Conservation (phyloP, 2,329 filamentous ascomycete genomes). For the Exophiala calicioides region DNA sequence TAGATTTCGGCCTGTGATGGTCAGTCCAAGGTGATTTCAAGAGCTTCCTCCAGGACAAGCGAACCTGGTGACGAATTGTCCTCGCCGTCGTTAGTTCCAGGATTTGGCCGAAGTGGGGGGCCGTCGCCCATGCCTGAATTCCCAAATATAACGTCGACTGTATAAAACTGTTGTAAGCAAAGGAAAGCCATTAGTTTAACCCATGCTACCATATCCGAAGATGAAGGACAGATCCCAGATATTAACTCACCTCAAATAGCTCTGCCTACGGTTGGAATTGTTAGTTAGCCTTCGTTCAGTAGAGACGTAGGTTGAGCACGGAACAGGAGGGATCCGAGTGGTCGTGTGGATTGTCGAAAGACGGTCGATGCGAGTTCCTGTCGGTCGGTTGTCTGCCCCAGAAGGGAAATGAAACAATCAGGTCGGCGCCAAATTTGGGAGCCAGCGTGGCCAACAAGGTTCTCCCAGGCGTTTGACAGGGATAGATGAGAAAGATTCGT, state of each 20-base stretch:
- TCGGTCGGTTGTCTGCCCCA: slow-evolving; percentile 14
- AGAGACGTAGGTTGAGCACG: slow-evolving; percentile 25
- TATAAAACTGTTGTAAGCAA: slow-evolving; percentile 35
- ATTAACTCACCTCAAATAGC: slow-evolving; percentile 27
- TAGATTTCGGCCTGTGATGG: slow-evolving; percentile 11
- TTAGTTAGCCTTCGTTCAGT: too few relatives aligned
- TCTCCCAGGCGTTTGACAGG: slow-evolving; percentile 20
- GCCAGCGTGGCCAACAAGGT: slow-evolving; percentile 20
- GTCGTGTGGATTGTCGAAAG: slow-evolving; percentile 14
- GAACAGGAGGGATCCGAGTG: slow-evolving; percentile 23
- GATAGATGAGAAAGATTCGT: slow-evolving; percentile 20
- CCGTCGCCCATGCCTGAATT: slow-evolving; percentile 34
- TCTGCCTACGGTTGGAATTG: slow-evolving; percentile 21
- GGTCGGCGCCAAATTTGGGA: slow-evolving; percentile 28
- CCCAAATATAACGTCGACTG: slow-evolving; percentile 35
- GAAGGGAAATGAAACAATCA: slow-evolving; percentile 26
- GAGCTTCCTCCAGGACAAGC: background rate
- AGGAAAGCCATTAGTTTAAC: slow-evolving; percentile 35
- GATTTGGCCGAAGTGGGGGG: slow-evolving; percentile 53
- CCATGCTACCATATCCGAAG: slow-evolving; percentile 19
- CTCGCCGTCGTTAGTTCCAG: slow-evolving; percentile 72
- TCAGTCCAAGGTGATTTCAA: slow-evolving; percentile 1
- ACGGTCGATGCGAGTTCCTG: slow-evolving; percentile 7
- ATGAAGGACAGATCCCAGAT: slow-evolving; percentile 13
- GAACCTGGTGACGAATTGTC: slow-evolving; percentile 56